A percentile compares a stretch with the other conserved stretches of the same genome.
Evolutionary conservation across 2,329 filamentous ascomycete species (phyloP).

Genomic region (Xylariales sp.): DNA sequence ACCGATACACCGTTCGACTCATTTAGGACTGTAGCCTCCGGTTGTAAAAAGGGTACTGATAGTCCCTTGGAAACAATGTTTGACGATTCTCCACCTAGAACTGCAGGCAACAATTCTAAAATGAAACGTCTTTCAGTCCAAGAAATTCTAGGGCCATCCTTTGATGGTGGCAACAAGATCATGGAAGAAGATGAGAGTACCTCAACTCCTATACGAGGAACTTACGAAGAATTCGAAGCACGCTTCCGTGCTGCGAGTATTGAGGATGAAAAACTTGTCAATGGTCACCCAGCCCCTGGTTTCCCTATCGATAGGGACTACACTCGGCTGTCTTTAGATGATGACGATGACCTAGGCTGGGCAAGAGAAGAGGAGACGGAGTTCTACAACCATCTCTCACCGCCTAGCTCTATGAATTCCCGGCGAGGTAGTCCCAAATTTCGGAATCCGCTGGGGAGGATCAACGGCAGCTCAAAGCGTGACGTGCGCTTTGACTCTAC

Average conservation of each 20-base stretch:
- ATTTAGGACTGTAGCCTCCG: constrained; percentile 75
- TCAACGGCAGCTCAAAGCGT: constrained; percentile 60
- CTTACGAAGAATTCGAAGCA: constrained; percentile 49
- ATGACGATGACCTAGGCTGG: constrained; percentile 74
- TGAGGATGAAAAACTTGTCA: constrained; percentile 42
- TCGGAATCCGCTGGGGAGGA: constrained; percentile 64
- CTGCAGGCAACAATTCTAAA: constrained; percentile 61
- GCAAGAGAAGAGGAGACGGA: constrained; percentile 66
- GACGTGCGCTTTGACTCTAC: constrained; percentile 51
- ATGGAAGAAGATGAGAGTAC: constrained; percentile 71
- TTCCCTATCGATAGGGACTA: constrained; percentile 56
- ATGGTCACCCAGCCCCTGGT: constrained; percentile 46
- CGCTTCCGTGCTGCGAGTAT: constrained; percentile 42
- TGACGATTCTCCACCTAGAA: constrained; percentile 78
- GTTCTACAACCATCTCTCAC: constrained; percentile 67
- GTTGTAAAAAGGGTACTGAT: constrained; percentile 73
- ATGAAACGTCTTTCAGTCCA: constrained; percentile 69
- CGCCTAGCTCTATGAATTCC: constrained; percentile 67
- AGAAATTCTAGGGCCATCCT: constrained; percentile 66
- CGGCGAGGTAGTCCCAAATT: constrained; percentile 64
- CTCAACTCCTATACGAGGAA: constrained; percentile 61
- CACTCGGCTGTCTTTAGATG: constrained; percentile 66
- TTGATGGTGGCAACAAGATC: constrained; percentile 67
- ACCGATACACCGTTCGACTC: constrained; percentile 84
- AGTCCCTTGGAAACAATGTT: constrained; percentile 83